Base-by-base conservation (phyloP, 2,329 filamentous ascomycete genomes). In the Karstenula rhodostoma region DNA sequence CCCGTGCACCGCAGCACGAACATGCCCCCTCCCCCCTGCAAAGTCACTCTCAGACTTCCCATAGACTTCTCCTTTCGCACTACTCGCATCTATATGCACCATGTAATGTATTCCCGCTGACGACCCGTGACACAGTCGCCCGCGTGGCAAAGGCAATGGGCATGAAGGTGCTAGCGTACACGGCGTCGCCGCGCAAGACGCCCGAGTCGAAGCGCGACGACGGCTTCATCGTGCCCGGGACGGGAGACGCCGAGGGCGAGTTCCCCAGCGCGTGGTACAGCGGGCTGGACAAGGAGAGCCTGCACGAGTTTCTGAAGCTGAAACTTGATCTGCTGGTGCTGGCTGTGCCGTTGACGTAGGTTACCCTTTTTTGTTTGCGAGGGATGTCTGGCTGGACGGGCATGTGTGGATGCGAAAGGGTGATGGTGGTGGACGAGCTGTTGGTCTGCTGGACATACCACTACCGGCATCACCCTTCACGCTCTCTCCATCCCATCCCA, bases 111-210 rank as follows among this genome's bases (percentile, higher is more conserved):
- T 46, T 22, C n/a, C 17, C 23, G 52, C 56, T 58, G 27, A 63
- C 65, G 64, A 27, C 63, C 56, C 55, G 49, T 63, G 27, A 48
- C 40, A 59, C 63, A 84, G 84, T 85, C 43, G 86, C 81, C 35
- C 81, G 81, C 27, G 83, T 92, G 3, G 85, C 85, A 12, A 82
- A 82, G 15, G 88, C 89, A 2, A 76, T 92, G 68, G 91, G 91
- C 19, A 89, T 92, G 84, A 82, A 87, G 29, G 86, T 94, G 0
- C 82, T 93, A 71, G 91, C 91, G 0, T 93, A 90, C 79, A 94
- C 91, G 0, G 87, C 90, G 0, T 86, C 86, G 27, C 85, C 89
- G 0, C 88, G 89, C n/a, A 74, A 81, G 9, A 92, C 90, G 0
- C 84, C 87, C 0, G 88, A 88, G 57, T 89, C 87, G 1, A 85